These are phyloP conservation scores for Blumeria hordei DNA, from an alignment of 2,329 filamentous ascomycete genomes.

Conservation along the genomic window DNA sequence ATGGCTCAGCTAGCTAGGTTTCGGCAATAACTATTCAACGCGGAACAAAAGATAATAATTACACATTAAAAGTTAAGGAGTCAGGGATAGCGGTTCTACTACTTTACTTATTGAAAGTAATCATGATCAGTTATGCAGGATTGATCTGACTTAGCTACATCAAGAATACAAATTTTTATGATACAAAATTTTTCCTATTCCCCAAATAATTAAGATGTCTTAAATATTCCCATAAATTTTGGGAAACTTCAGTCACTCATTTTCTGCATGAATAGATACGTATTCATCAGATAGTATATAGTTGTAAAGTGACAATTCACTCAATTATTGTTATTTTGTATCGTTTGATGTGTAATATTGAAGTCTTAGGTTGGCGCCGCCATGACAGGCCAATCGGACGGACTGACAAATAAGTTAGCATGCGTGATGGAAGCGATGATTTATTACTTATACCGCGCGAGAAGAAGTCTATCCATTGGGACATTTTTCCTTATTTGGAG, in stretches of 20 bases:
- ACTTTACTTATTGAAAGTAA: background rate
- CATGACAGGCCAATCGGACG: slow-evolving; percentile 11
- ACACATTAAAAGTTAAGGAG: background rate
- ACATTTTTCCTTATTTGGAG: slow-evolving; percentile 16
- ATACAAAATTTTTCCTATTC: background rate
- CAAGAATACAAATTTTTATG: background rate
- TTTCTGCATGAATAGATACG: too few species aligned
- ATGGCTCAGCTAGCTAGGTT: slow-evolving; percentile 48
- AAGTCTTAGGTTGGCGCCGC: too few species aligned
- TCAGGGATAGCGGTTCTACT: background rate
- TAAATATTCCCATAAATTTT: too few species aligned
- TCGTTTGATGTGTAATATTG: too few species aligned
- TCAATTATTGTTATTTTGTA: too few species aligned
- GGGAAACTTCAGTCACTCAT: too few species aligned
- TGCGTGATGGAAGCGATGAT: background rate
- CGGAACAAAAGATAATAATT: background rate
- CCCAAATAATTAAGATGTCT: too few species aligned
- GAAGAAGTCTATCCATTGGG: slow-evolving; percentile 12
- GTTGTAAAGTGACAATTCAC: too few species aligned
- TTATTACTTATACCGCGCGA: slow-evolving; percentile 14
- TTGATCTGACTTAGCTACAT: background rate
- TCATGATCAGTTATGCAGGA: background rate
- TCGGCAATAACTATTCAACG: slow-evolving; percentile 21
- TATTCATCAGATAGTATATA: too few species aligned
- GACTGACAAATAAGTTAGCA: slow-evolving; percentile 6